A percentile compares a stretch with the other conserved stretches of the same genome.
phyloP scores from a whole-genome alignment of 345 rosid genomes.

The Dipteronia sinensis region DNA sequence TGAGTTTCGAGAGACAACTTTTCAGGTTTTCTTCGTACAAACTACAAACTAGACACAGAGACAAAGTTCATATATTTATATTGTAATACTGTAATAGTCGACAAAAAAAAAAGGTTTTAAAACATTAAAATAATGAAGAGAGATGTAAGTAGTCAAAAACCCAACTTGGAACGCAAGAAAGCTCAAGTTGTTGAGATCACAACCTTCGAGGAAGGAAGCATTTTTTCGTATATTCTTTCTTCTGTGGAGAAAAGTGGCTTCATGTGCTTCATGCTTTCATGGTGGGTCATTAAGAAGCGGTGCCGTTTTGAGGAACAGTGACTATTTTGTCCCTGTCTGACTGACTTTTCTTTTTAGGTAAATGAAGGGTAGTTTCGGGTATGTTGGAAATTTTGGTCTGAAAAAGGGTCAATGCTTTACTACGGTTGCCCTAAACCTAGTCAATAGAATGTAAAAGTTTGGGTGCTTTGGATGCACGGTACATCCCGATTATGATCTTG shows the following conservation, averaged over 20 bases:
- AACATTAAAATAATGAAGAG: not conserved
- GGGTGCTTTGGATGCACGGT: not conserved
- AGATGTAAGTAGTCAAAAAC: not conserved
- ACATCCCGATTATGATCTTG: not conserved
- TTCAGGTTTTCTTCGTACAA: not conserved
- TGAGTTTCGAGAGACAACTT: not conserved
- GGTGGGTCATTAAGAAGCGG: not conserved
- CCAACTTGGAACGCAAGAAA: not conserved
- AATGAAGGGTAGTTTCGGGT: not conserved
- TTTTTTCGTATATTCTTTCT: constrained; percentile 12
- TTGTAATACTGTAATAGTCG: not conserved
- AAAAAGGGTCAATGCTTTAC: not conserved
- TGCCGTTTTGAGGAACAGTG: not conserved
- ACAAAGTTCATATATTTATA: not conserved
- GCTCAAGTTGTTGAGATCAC: not conserved
- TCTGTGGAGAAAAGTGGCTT: not conserved
- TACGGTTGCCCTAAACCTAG: not conserved
- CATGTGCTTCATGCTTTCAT: not conserved
- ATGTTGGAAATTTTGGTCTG: not conserved
- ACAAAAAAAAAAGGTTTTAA: not conserved
- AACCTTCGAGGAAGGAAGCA: not conserved
- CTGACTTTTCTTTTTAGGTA: not conserved
- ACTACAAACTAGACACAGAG: not conserved
- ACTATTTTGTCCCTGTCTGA: not conserved
- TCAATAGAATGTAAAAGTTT: not conserved